phyloP scores from a whole-genome alignment of 2,329 filamentous ascomycete genomes.

The Raffaelea deltoideospora region DNA sequence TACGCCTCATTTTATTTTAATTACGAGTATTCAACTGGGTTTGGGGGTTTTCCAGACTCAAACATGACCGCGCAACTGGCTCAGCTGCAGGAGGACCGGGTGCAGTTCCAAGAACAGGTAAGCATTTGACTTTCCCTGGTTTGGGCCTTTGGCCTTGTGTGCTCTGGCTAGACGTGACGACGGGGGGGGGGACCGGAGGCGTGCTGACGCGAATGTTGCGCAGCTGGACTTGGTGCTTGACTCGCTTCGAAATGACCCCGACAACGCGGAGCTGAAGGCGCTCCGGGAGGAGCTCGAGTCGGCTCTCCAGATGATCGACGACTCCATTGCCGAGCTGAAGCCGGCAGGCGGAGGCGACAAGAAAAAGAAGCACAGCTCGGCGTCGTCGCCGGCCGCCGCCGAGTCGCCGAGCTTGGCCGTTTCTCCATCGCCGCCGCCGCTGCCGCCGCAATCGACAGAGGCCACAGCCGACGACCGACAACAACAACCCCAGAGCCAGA shows the following conservation, averaged over 20 bases:
- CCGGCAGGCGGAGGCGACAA: no score
- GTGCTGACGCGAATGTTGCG: no score
- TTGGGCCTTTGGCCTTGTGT: no score
- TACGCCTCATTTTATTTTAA: background rate
- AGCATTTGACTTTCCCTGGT: conserved; percentile 5
- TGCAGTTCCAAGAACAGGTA: conserved; percentile 43
- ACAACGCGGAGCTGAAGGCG: conserved; percentile 61
- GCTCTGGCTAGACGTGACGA: no score
- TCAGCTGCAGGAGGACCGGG: conserved; percentile 34
- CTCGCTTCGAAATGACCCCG: conserved; percentile 66
- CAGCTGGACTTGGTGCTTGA: conserved; percentile 65
- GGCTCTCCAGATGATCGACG: conserved; percentile 65
- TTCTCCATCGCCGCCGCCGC: conserved; percentile 29
- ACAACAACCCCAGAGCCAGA: background rate
- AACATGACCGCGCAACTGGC: conserved; percentile 20
- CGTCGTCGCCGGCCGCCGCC: conserved; percentile 27
- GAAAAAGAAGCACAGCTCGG: conserved; percentile 33
- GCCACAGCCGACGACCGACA: conserved; percentile 2
- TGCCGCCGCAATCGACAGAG: conserved; percentile 65
- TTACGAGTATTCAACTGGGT: background rate
- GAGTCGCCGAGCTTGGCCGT: background rate
- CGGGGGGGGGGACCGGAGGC: no score
- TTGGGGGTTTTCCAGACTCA: no score
- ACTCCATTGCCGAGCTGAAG: conserved; percentile 68
- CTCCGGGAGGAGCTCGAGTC: conserved; percentile 70